These are phyloP conservation scores for Kazachstania sp. DNA, from an alignment of 1,139 yeast species.

Conservation along the genomic window DNA sequence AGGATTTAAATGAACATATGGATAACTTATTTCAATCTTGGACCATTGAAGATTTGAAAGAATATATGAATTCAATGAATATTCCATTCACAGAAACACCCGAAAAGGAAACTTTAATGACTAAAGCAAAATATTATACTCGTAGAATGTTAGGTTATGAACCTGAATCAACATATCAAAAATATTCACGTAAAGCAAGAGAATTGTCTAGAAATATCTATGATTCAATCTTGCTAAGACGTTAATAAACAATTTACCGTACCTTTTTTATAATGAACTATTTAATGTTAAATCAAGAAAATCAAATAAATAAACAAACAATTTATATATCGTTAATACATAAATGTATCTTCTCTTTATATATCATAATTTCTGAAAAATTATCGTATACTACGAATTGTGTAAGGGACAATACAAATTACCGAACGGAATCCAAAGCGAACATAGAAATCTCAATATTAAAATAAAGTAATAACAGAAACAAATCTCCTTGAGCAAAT, in stretches of 20 bases:
- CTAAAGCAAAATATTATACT: slow-evolving; percentile 41
- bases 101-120: slow-evolving; percentile 37
- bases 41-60: slow-evolving; percentile 46
- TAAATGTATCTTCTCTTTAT: too few relatives aligned
- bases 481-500: slow-evolving; percentile 1
- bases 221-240: neutral
- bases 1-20: slow-evolving; percentile 20
- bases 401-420: too few relatives aligned
- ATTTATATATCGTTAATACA: too few relatives aligned
- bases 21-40: slow-evolving; percentile 41
- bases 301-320: too few relatives aligned
- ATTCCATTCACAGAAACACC: slow-evolving; percentile 32
- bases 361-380: too few relatives aligned
- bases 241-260: neutral
- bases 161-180: slow-evolving; percentile 18
- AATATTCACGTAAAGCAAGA: slow-evolving; percentile 7
- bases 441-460: neutral
- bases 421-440: too few relatives aligned
- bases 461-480: neutral
- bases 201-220: neutral
- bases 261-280: neutral
- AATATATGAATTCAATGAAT: slow-evolving; percentile 48
- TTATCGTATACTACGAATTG: too few relatives aligned
- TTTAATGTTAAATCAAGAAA: too few relatives aligned
- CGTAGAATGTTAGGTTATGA: slow-evolving; percentile 31